Evolutionary conservation across 164 flowering plant species (phyloP).

Genomic region (Liquidambar formosana): DNA sequence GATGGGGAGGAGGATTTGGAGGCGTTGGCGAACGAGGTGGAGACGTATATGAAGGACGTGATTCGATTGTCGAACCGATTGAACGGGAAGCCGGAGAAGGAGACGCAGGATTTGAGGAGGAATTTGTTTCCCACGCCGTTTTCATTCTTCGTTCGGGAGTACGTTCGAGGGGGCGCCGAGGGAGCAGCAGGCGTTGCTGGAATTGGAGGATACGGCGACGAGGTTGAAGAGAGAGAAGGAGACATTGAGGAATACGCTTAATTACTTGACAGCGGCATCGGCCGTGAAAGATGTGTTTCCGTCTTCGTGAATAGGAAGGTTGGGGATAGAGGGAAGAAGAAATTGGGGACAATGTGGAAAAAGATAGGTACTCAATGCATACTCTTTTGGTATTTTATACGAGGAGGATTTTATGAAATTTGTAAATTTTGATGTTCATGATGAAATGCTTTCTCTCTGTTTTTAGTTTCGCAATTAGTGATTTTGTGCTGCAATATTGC

Average conservation of each 20-base stretch:
- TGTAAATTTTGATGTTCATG: slow-evolving; percentile 26
- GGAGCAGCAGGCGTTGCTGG: slow-evolving; percentile 96
- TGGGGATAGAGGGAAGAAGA: not conserved
- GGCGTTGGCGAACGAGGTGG: slow-evolving; percentile 72
- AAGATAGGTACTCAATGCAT: slow-evolving; percentile 9
- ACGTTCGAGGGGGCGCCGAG: slow-evolving; percentile 96
- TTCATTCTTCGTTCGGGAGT: slow-evolving; percentile 93
- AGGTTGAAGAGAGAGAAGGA: slow-evolving; percentile 93
- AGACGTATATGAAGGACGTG: slow-evolving; percentile 86
- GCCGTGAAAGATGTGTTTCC: slow-evolving; percentile 96
- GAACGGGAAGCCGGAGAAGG: slow-evolving; percentile 91
- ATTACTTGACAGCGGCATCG: slow-evolving; percentile 91
- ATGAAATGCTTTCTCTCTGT: not conserved
- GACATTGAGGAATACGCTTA: slow-evolving; percentile 85
- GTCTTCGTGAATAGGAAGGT: slow-evolving; percentile 41
- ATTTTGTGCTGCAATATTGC: not conserved
- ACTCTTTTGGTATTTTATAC: not conserved
- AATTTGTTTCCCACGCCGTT: slow-evolving; percentile 92
- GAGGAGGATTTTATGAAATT: slow-evolving; percentile 9
- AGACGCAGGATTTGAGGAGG: slow-evolving; percentile 71
- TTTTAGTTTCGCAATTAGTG: not conserved
- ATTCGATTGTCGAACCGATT: slow-evolving; percentile 80
- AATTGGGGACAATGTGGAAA: not conserved
- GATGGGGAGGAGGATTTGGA: slow-evolving; percentile 65
- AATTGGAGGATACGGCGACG: slow-evolving; percentile 82